Evolutionary conservation across 345 rosid genomes (phyloP).

Genomic region (Gossypium longicalyx): DNA sequence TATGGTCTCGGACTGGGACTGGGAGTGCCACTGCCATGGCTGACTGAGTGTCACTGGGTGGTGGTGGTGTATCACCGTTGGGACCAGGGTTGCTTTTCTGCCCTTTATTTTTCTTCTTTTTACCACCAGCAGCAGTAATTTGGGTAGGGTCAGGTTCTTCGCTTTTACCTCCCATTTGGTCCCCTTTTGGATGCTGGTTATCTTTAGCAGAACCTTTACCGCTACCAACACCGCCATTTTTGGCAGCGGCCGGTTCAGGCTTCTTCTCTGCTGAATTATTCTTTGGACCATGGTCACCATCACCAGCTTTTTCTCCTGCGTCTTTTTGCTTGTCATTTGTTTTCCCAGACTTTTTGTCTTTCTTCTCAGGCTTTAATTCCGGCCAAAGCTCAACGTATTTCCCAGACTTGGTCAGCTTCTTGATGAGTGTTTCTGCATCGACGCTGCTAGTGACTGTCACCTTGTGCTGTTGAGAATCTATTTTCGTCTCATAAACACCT

Average conservation of each 20-base stretch:
- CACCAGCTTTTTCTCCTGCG: constrained; percentile 12
- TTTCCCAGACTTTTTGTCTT: constrained; percentile 29
- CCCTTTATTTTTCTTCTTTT: constrained; percentile 42
- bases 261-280: constrained; percentile 19
- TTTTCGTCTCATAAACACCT: constrained; percentile 51
- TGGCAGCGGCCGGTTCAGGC: constrained; percentile 8
- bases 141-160: neutral
- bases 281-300: neutral
- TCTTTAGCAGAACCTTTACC: neutral
- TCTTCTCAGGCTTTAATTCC: constrained; percentile 20
- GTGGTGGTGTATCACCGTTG: constrained; percentile 8
- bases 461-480: constrained; percentile 60
- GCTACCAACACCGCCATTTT: neutral
- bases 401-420: constrained; percentile 50
- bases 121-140: constrained; percentile 16
- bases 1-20: constrained; percentile 8
- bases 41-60: neutral
- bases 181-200: constrained; percentile 20
- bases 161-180: constrained; percentile 12
- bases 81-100: constrained; percentile 18
- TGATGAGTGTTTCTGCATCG: constrained; percentile 43
- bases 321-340: constrained; percentile 27
- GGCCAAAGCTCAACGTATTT: constrained; percentile 69
- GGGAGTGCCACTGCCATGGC: neutral
- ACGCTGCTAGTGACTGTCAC: constrained; percentile 62